Evolutionary conservation across 192 early-diverging fungal species (phyloP), one percentile per base, ranked within the genome.

Genomic region (Podochytrium sp.): DNA sequence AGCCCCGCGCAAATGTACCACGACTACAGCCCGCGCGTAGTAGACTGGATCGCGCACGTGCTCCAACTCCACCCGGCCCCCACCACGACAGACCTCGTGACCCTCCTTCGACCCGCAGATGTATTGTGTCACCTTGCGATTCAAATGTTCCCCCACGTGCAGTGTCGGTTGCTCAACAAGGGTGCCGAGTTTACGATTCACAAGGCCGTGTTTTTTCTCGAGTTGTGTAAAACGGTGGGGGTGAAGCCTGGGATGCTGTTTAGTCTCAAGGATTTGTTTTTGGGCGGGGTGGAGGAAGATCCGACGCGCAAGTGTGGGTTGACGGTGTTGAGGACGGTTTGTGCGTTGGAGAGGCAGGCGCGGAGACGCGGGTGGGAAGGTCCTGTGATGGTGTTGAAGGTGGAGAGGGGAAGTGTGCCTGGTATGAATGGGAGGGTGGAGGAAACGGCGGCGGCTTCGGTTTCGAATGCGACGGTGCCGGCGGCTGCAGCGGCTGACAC

Each of bases 201-300:
- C 71, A 86, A 86, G 74, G 70, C 83, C 52, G 77, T 86, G 27
- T 86, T 86, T 62, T 86, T 86, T 55, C 69, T 86, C 33, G 85
- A 86, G 73, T 56, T 86, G 50, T 83, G 81, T 62, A 85, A 85
- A 62, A 78, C 83, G 1, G 75, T 85, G 0, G 81, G 81, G 27
- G 70, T 85, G 41, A 83, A 85, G 65, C 64, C 62, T 18, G 57
- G 76, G 25, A 43, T 82, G 51, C 73, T 85, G 29, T 87, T 85
- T 52, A 63, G 63, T 53, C 78, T 85, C 7, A 66, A 51, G 32
- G 83, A 85, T 55, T 62, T 85, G 39, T 66, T 85, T 18, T 37
- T 71, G 50, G 75, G 70, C 50, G 77, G 65, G 33, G 73, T 60
- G 20, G 63, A 61, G 0, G 83, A 82, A 39, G 56, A 53, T 37